A percentile compares a stretch with the other conserved stretches of the same genome.
Evolutionary conservation across 2,329 filamentous ascomycete genomes (phyloP).

Genomic region (Aspergillus pseudonomiae): DNA sequence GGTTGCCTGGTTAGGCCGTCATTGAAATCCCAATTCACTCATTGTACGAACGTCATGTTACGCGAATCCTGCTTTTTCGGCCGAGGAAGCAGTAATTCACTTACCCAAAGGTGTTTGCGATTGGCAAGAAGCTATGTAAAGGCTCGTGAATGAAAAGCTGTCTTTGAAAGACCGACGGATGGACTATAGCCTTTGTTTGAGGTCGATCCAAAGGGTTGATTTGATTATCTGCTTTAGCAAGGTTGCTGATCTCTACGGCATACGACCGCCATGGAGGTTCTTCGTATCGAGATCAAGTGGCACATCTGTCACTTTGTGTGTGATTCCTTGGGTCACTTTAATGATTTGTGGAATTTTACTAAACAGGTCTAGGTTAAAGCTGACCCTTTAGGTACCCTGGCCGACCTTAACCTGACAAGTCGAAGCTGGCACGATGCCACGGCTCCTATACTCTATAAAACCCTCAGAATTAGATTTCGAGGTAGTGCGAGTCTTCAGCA

Average conservation of each 20-base stretch:
- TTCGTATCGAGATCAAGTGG: neutral
- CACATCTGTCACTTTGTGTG: neutral
- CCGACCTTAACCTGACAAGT: neutral
- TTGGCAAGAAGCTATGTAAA: neutral
- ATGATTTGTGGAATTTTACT: neutral
- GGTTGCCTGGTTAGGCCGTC: neutral
- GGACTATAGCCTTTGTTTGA: too few species aligned
- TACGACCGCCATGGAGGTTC: neutral
- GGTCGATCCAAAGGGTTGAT: too few species aligned
- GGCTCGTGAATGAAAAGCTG: neutral
- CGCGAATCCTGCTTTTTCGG: neutral
- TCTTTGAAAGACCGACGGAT: neutral
- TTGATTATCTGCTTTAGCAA: too few species aligned
- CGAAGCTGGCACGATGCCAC: neutral
- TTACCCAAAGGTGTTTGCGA: neutral
- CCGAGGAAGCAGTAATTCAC: neutral
- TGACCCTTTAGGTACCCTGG: neutral
- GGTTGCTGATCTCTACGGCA: neutral
- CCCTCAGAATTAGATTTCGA: neutral
- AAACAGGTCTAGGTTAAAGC: neutral
- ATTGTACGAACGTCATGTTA: neutral
- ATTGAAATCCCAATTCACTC: neutral
- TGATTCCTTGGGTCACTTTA: neutral
- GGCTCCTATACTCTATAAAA: neutral
- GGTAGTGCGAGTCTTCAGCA: neutral